A percentile compares a stretch with the other conserved stretches of the same genome.
phyloP scores from a whole-genome alignment of 495 filamentous ascomycete genomes.

The Chaetomidium leptoderma region DNA sequence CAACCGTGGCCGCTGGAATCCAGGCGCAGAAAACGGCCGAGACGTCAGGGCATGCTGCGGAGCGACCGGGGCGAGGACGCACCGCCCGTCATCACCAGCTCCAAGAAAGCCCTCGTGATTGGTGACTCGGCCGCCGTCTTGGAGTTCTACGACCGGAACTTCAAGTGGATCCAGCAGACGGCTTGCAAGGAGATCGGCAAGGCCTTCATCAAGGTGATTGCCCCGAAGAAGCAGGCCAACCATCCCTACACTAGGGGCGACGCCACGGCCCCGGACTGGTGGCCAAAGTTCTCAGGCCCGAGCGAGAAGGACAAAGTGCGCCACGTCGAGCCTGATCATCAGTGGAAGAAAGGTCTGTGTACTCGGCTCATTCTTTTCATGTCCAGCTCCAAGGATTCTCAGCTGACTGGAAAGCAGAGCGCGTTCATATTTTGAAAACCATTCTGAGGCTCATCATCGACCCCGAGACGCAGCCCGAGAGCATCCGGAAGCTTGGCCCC shows the following conservation, averaged over 20 bases:
- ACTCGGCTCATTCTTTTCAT: background rate
- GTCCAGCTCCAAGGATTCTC: background rate
- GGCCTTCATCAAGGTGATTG: constrained; percentile 75
- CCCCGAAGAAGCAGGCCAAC: constrained; percentile 79
- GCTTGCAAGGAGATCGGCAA: constrained; percentile 72
- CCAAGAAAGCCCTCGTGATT: constrained; percentile 47
- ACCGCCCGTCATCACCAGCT: constrained; percentile 17
- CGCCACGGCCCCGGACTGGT: constrained; percentile 70
- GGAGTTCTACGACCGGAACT: constrained; percentile 59
- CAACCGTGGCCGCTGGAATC: background rate
- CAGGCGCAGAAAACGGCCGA: constrained; percentile 35
- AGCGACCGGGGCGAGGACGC: constrained; percentile 30
- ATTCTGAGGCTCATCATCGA: constrained; percentile 57
- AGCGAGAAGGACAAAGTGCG: constrained; percentile 39
- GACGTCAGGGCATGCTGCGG: constrained; percentile 25
- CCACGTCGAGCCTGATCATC: constrained; percentile 84
- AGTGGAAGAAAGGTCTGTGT: constrained; percentile 66
- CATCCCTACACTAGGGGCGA: constrained; percentile 75
- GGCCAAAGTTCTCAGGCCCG: constrained; percentile 59
- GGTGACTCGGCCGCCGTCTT: constrained; percentile 55
- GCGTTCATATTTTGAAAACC: constrained; percentile 57
- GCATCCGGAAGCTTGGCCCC: constrained; percentile 34
- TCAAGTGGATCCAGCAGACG: constrained; percentile 67
- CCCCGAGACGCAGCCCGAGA: constrained; percentile 39
- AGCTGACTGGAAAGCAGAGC: constrained; percentile 42